Evolutionary conservation across 306 rosid species (phyloP).

Genomic region (Trifolium pratense): DNA sequence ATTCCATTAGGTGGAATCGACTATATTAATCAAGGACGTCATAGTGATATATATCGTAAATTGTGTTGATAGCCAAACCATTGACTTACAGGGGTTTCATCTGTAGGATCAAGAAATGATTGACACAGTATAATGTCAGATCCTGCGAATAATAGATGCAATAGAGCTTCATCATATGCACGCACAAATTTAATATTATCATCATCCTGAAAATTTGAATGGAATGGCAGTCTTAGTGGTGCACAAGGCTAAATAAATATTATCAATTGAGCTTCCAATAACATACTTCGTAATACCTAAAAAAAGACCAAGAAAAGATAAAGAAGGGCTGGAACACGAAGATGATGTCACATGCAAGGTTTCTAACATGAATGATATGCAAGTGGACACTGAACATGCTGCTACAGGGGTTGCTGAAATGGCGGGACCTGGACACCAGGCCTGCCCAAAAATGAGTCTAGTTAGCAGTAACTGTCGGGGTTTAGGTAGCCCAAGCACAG

Average conservation of each 20-base stretch:
- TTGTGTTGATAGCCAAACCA: not conserved
- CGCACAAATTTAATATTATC: slow-evolving; percentile 48
- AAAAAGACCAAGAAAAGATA: too few relatives aligned
- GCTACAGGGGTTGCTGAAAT: too few relatives aligned
- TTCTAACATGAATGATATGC: too few relatives aligned
- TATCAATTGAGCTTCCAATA: not conserved
- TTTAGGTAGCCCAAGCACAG: too few relatives aligned
- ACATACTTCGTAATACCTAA: too few relatives aligned
- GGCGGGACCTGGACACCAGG: too few relatives aligned
- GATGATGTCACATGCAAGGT: too few relatives aligned
- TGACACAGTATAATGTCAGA: slow-evolving; percentile 78
- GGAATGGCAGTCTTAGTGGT: slow-evolving; percentile 30
- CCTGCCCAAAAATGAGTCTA: too few relatives aligned
- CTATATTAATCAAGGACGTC: not conserved
- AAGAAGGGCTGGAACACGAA: too few relatives aligned
- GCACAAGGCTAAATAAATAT: slow-evolving; percentile 6
- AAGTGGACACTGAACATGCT: too few relatives aligned
- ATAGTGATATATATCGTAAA: not conserved
- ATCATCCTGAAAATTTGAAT: slow-evolving; percentile 58
- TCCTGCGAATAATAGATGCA: slow-evolving; percentile 76
- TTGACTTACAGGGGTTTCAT: slow-evolving; percentile 68
- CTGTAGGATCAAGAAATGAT: slow-evolving; percentile 71
- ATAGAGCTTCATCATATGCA: slow-evolving; percentile 56
- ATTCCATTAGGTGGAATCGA: not conserved
- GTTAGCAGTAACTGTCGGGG: too few relatives aligned